Percentiles rank a stretch among this genome's conserved stretches.
phyloP scores from a whole-genome alignment of 805 yeast genomes.

The Ogataea populi-albae region DNA sequence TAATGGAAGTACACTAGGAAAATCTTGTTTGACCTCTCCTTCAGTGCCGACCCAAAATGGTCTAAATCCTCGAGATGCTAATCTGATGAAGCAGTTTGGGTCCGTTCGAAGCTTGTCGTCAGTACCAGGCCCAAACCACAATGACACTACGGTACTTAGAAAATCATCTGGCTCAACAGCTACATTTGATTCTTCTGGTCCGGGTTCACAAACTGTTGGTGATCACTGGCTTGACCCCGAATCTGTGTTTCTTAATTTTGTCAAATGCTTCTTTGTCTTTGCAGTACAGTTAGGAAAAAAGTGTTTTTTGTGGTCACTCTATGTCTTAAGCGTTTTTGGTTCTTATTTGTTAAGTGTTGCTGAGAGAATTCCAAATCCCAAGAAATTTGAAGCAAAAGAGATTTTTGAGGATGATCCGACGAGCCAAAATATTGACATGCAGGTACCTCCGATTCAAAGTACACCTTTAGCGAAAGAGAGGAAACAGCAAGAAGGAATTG shows the following conservation, averaged over 20 bases:
- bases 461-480: too few species aligned
- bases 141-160: background rate
- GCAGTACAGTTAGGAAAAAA: conserved; percentile 22
- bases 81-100: too few species aligned
- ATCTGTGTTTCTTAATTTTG: conserved; percentile 24
- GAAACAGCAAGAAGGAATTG: conserved; percentile 9
- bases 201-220: conserved; percentile 9
- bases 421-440: too few species aligned
- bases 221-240: conserved; percentile 18
- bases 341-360: conserved; percentile 14
- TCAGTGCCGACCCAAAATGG: too few species aligned
- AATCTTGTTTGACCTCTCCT: background rate
- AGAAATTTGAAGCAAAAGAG: conserved; percentile 9
- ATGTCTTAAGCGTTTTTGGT: conserved; percentile 16
- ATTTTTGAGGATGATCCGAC: too few species aligned
- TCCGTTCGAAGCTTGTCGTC: too few species aligned
- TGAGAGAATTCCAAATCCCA: conserved; percentile 27
- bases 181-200: conserved; percentile 11
- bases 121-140: background rate
- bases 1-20: background rate
- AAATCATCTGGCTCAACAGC: conserved; percentile 1
- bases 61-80: too few species aligned
- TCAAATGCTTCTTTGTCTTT: conserved; percentile 21
- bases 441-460: too few species aligned
- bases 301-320: conserved; percentile 24